Base-by-base conservation (phyloP, 495 filamentous ascomycete species). In the Cladorrhinum samala region DNA sequence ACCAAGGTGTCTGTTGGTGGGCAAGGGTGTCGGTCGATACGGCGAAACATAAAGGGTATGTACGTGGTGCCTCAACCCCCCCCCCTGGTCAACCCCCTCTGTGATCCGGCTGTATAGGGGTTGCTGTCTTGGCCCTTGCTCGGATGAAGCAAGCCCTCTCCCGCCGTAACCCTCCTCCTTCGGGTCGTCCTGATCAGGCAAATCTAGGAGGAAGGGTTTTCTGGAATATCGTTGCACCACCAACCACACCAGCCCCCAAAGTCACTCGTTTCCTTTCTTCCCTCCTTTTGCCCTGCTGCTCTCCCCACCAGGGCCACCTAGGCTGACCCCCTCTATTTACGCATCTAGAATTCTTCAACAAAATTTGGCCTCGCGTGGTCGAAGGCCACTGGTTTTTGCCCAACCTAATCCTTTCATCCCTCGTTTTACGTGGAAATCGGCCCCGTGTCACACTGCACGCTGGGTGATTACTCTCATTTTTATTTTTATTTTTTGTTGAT, bases 11-110 rank as follows among this genome's bases (percentile, higher is more conserved):
- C n/a, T n/a, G n/a, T n/a, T n/a, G n/a, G 49, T 20, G 27, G 41
- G 40, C 55, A 47, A 44, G 55, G 45, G 45, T 49, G 5, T 36
- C 14, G 40, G 56, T 58, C 41, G 48, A 64, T 49, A 47, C 55
- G 53, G 66, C 66, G 67, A 73, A 71, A 71, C 70, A 51, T 61
- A 57, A 67, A 67, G 24, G 27, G 27, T 33, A 56, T 59, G 68
- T 68, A 68, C 61, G 70, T 71, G 69, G 64, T 71, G 50, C 20
- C 16, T 47, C 45, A 17, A 5, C 39, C 24, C 21, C 38, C 54
- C 56, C 53, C 52, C 50, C 50, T 37, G 23, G 37, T 55, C 52
- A 40, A 46, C 64, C 66, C 61, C 58, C 61, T 56, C 56, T 60
- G 57, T 50, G 50, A 62, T 57, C 56, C 60, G 62, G 61, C 59